Evolutionary conservation across 23 red algal genomes (phyloP).

Genomic region (Gracilaria gracilis): DNA sequence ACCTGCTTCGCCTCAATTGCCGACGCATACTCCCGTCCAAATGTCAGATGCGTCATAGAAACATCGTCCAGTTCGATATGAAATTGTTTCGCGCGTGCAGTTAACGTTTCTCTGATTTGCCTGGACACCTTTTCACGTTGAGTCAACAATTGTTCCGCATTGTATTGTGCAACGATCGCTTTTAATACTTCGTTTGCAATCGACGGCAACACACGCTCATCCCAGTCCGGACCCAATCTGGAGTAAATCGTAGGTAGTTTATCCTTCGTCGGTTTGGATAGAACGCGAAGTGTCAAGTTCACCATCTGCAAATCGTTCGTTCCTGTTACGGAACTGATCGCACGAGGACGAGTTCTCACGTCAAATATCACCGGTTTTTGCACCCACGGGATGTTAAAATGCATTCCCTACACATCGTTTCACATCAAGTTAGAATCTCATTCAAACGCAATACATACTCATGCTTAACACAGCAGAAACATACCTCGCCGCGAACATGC

Average conservation of each 20-base stretch:
- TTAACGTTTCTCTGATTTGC: slow-evolving; percentile 89
- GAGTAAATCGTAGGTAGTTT: slow-evolving; percentile 89
- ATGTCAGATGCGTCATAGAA: slow-evolving; percentile 99
- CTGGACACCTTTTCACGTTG: slow-evolving; percentile 92
- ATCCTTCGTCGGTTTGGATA: slow-evolving; percentile 89
- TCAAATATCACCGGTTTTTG: slow-evolving; percentile 96
- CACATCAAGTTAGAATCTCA: slow-evolving; percentile 6
- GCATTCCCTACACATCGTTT: slow-evolving; percentile 83
- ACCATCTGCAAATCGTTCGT: slow-evolving; percentile 99
- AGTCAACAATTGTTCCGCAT: slow-evolving; percentile 97
- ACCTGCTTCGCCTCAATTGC: slow-evolving; percentile 99
- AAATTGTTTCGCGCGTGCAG: slow-evolving; percentile 85
- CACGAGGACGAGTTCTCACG: slow-evolving; percentile 89
- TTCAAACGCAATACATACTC: background rate
- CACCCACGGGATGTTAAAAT: slow-evolving; percentile 93
- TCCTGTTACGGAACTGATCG: slow-evolving; percentile 93
- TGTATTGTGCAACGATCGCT: slow-evolving; percentile 97
- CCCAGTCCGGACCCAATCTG: slow-evolving; percentile 89
- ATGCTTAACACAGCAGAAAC: background rate
- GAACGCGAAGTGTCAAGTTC: slow-evolving; percentile 95
- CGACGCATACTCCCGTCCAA: slow-evolving; percentile 94
- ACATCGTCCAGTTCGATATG: slow-evolving; percentile 99
- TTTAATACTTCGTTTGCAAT: slow-evolving; percentile 99
- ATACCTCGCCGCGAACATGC: slow-evolving; percentile 75
- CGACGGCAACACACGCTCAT: slow-evolving; percentile 96